phyloP scores from a whole-genome alignment of 1,284 basidiomycete genomes.

The Stygiomarasmius scandens region DNA sequence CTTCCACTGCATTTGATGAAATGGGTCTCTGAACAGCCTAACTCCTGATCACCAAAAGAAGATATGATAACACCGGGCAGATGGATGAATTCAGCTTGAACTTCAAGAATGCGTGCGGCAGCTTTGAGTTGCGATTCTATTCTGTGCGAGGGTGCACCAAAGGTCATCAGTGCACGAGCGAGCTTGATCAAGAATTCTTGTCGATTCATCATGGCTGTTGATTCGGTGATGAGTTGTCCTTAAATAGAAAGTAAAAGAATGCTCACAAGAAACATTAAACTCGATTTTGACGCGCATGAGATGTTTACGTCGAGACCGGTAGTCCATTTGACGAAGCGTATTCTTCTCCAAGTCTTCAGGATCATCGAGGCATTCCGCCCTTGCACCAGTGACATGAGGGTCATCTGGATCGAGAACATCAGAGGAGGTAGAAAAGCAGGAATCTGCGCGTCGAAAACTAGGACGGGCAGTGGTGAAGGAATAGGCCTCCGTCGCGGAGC shows the following conservation, averaged over 20 bases:
- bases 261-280: conserved; percentile 69
- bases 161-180: conserved; percentile 80
- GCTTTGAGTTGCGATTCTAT: conserved; percentile 83
- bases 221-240: neutral
- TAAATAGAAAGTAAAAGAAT: conserved; percentile 3
- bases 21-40: conserved; percentile 79
- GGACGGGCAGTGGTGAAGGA: conserved; percentile 27
- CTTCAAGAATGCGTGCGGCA: conserved; percentile 80
- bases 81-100: conserved; percentile 82
- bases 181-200: conserved; percentile 81
- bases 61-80: conserved; percentile 82
- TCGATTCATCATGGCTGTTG: conserved; percentile 64
- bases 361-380: conserved; percentile 51
- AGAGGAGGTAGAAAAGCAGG: conserved; percentile 39
- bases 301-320: conserved; percentile 64
- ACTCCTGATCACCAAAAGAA: conserved; percentile 79
- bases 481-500: conserved; percentile 12
- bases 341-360: conserved; percentile 62
- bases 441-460: conserved; percentile 12
- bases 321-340: conserved; percentile 62
- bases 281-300: conserved; percentile 64
- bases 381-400: conserved; percentile 50
- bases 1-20: conserved; percentile 78
- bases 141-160: conserved; percentile 86
- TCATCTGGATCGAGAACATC: conserved; percentile 58